Evolutionary conservation across 495 filamentous ascomycete species (phyloP), one percentile per base, ranked within the genome.

Genomic region (Neurospora sp.): DNA sequence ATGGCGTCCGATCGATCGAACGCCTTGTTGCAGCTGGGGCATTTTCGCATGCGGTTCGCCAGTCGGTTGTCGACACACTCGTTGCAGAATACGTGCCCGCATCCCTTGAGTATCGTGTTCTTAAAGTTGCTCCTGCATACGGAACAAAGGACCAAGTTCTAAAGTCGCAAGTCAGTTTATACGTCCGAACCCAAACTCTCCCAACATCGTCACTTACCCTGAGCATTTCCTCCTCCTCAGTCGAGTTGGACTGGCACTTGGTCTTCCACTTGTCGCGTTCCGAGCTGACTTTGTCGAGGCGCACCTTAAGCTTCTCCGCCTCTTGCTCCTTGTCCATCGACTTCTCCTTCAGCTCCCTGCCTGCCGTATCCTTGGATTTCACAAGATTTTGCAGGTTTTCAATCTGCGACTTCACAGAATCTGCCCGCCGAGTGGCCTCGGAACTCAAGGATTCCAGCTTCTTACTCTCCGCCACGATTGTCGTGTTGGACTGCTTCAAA

Each of bases 71-170:
- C 93, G 37, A 97, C 91, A 78, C 96, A 99, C 37, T 89, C 88
- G 76, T 88, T 89, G 88, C 96, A 99, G 82, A 98, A 97, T 27
- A 97, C 90, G 82, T 99, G 96, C n/a, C 96, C 96, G 81, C 96
- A 99, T 16, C 91, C 93, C 79, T 94, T 94, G 76, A 99, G 87
- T 20, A 90, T 91, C 1, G 94, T 97, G 80, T 98, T 92, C 83
- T 98, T 98, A 86, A 97, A 96, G 72, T 94, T 92, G 71, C 86
- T 89, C 75, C 91, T 90, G 82, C 96, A 99, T 23, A 98, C 92
- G 3, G 92, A 91, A 84, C 96, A 99, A 46, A 95, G 88, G 20
- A 93, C 93, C 81, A 98, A 88, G 75, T 88, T 88, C 95, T 98
- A 77, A 4, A 70, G 76, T 40, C 1, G 12, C 35, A 27, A 14